Conservation (phyloP, 257 asterid species). For the Buddleja alternifolia region DNA sequence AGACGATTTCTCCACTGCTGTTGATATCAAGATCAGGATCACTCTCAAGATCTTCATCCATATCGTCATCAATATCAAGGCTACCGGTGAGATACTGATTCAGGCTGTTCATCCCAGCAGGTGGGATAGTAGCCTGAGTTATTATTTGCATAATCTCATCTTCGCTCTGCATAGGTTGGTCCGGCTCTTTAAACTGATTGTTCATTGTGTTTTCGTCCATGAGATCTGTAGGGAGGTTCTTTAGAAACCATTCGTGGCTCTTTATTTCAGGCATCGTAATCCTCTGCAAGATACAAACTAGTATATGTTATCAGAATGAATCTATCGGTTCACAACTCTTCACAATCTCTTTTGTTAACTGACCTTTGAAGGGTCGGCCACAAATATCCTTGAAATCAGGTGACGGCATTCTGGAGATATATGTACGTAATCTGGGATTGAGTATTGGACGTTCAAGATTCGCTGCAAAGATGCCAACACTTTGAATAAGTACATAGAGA, state of each 20-base stretch:
- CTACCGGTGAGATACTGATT: constrained; percentile 78
- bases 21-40: constrained; percentile 92
- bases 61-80: constrained; percentile 85
- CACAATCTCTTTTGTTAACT: too few relatives aligned
- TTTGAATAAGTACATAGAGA: too few relatives aligned
- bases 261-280: constrained; percentile 82
- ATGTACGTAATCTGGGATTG: too few relatives aligned
- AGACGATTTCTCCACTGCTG: constrained; percentile 95
- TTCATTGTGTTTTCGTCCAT: constrained; percentile 54
- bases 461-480: not conserved
- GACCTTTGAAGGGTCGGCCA: too few relatives aligned
- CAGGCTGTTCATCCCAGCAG: constrained; percentile 69
- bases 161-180: constrained; percentile 79
- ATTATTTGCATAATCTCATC: constrained; percentile 93
- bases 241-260: constrained; percentile 89
- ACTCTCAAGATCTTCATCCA: constrained; percentile 95
- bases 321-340: too few relatives aligned
- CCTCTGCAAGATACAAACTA: constrained; percentile 56
- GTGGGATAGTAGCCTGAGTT: constrained; percentile 86
- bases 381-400: too few relatives aligned
- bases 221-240: constrained; percentile 86
- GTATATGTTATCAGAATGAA: too few relatives aligned
- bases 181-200: constrained; percentile 84
- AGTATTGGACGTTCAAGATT: too few relatives aligned
- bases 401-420: too few relatives aligned